Evolutionary conservation across 1,139 yeast genomes (phyloP).

Genomic region (Taphrina flavorubra): DNA sequence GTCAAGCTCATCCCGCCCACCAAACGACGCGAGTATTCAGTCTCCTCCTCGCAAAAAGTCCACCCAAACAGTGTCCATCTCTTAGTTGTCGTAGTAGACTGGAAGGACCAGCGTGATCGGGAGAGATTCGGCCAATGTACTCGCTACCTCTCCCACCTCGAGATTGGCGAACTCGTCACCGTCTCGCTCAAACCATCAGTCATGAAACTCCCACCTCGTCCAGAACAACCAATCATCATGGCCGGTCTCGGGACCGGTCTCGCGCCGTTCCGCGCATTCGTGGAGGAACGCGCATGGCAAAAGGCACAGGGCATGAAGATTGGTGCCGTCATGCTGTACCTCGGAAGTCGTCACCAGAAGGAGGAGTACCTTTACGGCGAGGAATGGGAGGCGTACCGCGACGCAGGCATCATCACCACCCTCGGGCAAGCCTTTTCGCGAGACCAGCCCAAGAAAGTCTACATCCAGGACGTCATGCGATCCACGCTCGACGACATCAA

Average conservation of each 20-base stretch:
- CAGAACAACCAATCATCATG: slow-evolving; percentile 78
- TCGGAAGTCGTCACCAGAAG: slow-evolving; percentile 95
- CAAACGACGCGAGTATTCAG: slow-evolving; percentile 98
- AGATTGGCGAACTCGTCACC: slow-evolving; percentile 82
- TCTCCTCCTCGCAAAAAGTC: slow-evolving; percentile 91
- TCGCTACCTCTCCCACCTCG: slow-evolving; percentile 78
- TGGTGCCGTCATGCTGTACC: slow-evolving; percentile 84
- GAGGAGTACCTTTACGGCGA: slow-evolving; percentile 97
- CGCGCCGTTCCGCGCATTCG: slow-evolving; percentile 97
- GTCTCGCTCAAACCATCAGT: slow-evolving; percentile 97
- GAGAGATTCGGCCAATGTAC: slow-evolving; percentile 94
- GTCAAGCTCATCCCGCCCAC: slow-evolving; percentile 78
- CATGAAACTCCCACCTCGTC: slow-evolving; percentile 87
- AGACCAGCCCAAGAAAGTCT: slow-evolving; percentile 93
- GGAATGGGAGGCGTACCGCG: slow-evolving; percentile 94
- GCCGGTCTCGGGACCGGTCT: slow-evolving; percentile 97
- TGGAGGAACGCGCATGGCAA: slow-evolving; percentile 96
- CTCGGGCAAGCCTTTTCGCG: slow-evolving; percentile 98
- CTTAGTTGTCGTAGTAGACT: slow-evolving; percentile 92
- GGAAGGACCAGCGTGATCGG: slow-evolving; percentile 88
- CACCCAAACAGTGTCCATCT: slow-evolving; percentile 92
- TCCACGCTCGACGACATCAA: slow-evolving; percentile 74
- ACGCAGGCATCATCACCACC: slow-evolving; percentile 89
- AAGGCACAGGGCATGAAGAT: slow-evolving; percentile 83
- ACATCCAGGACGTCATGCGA: slow-evolving; percentile 91